Evolutionary conservation across 179 eudicot genomes (phyloP), one percentile per base, ranked within the genome.

Genomic region (Nepenthes alata): DNA sequence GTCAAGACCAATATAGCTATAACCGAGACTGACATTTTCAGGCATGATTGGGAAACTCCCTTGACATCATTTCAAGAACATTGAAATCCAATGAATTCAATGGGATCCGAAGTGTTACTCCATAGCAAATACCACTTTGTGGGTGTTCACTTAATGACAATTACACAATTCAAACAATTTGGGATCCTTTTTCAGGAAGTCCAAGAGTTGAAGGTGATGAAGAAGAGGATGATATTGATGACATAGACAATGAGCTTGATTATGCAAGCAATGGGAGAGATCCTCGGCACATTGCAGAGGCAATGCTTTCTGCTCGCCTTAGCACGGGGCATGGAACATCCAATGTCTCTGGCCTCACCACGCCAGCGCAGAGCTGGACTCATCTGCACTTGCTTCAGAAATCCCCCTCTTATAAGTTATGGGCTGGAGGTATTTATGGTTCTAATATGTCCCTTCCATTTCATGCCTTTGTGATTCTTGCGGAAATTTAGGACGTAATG

Each of bases 121-220:
- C 25, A 16, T 16, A 16, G 25, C 25, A 16, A 16, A 16, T 16
- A 16, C 25, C 25, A 16, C 25, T 16, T 16, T 16, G 25, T 16
- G 25, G 25, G 25, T 16, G 25, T 16, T 16, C 25, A 16, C 25
- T 16, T 0, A 16, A 16, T 16, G 25, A 16, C 25, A 16, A 16
- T 16, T 16, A 16, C 25, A 16, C 25, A 16, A 16, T 16, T 16
- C 25, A 16, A 16, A 16, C 25, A 16, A 16, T 16, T 16, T 16
- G 25, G 25, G 25, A 16, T 16, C 25, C 25, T 16, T 0, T 16
- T 16, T 16, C 25, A 86, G 96, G 96, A 64, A 71, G 88, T 77
- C 83, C 90, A 4, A 77, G 96, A 74, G 96, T 88, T 53, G 94
- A 86, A 41, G 94, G 94, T 14, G 96, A 88, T 64, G 96, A 88